Evolutionary conservation across 75 land plant species (phyloP).

Genomic region (Pinus taeda): DNA sequence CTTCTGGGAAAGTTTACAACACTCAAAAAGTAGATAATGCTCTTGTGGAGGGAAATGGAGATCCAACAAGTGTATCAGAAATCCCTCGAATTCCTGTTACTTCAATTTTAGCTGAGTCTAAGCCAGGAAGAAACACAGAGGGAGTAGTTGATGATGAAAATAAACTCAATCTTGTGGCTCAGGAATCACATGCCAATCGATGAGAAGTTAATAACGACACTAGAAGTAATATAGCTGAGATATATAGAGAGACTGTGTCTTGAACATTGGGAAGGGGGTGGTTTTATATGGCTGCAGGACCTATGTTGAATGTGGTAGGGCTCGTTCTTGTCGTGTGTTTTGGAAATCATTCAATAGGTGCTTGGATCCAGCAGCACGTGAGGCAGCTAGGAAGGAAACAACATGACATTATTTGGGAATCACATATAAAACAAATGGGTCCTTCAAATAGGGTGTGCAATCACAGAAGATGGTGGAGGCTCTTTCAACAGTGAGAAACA

Average conservation of each 20-base stretch:
- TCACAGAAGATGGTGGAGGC: too few relatives aligned
- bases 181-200: neutral
- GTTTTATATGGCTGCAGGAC: conserved; percentile 47
- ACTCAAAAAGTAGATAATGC: neutral
- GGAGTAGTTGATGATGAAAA: neutral
- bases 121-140: neutral
- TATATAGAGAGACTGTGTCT: neutral
- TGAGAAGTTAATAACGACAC: neutral
- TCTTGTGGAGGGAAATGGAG: neutral
- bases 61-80: neutral
- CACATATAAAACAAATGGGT: neutral
- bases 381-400: neutral
- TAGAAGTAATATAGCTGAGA: neutral
- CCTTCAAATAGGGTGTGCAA: too few relatives aligned
- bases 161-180: neutral
- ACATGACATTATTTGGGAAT: neutral
- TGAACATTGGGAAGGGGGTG: conserved; percentile 21
- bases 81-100: neutral
- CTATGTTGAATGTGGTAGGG: conserved; percentile 54
- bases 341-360: conserved; percentile 24
- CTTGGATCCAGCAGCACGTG: conserved; percentile 9
- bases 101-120: neutral
- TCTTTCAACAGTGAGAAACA: too few relatives aligned
- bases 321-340: conserved; percentile 53
- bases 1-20: neutral